These are phyloP conservation scores for Pseudisothecium myosuroides DNA, from an alignment of 225 moss, liverwort and hornwort species.

Conservation along the genomic window DNA sequence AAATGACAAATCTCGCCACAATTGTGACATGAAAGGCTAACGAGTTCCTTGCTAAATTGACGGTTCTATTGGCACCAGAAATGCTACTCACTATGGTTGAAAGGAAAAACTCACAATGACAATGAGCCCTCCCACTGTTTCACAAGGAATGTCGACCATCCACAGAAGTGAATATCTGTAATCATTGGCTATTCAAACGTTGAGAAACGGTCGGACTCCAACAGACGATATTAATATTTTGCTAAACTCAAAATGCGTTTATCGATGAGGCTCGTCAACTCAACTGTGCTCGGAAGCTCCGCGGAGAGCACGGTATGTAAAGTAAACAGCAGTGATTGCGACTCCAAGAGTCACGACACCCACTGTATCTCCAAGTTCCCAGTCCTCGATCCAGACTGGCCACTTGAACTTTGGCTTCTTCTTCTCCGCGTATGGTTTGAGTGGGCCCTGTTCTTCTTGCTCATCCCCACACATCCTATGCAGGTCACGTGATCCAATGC, in stretches of 20 bases:
- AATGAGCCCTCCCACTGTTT: constrained; percentile 9
- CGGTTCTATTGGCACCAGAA: background rate
- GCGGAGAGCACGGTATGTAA: constrained; percentile 46
- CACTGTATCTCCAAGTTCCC: constrained; percentile 74
- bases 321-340: constrained; percentile 45
- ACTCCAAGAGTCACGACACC: constrained; percentile 55
- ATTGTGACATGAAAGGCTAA: background rate
- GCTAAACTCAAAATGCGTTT: background rate
- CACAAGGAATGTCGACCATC: constrained; percentile 11
- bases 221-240: background rate
- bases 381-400: constrained; percentile 62
- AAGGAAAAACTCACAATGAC: background rate
- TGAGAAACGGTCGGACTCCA: constrained; percentile 1
- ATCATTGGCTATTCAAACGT: constrained; percentile 15
- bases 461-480: constrained; percentile 50
- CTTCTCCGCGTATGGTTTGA: constrained; percentile 29
- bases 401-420: constrained; percentile 42
- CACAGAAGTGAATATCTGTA: constrained; percentile 3
- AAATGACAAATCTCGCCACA: background rate
- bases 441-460: constrained; percentile 24
- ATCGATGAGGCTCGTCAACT: background rate
- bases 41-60: background rate
- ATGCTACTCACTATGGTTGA: background rate
- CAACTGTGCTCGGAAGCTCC: constrained; percentile 4
- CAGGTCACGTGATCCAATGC: constrained; percentile 58